phyloP scores from a whole-genome alignment of 1,139 yeast genomes.

The Lodderomyces theae region DNA sequence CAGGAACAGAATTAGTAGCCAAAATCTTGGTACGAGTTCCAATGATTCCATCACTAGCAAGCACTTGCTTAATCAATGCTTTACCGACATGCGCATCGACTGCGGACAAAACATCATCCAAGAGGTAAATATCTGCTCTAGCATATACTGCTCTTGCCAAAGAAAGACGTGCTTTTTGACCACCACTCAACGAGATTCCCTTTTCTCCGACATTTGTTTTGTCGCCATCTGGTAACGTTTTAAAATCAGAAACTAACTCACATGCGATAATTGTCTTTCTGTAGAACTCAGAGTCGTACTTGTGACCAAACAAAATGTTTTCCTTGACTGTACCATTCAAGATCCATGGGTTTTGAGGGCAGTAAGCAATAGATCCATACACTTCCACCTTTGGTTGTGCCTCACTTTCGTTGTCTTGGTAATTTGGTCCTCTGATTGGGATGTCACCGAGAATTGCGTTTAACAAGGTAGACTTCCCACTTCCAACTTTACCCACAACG shows the following conservation, averaged over 20 bases:
- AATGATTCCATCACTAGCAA: conserved; percentile 26
- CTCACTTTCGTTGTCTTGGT: conserved; percentile 5
- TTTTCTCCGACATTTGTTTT: conserved; percentile 41
- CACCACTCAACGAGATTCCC: conserved; percentile 41
- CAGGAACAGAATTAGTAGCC: conserved; percentile 33
- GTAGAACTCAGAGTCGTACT: conserved; percentile 26
- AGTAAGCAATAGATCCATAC: conserved; percentile 28
- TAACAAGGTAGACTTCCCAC: conserved; percentile 38
- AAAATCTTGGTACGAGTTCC: conserved; percentile 30
- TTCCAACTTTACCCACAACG: conserved; percentile 72
- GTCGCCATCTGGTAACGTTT: conserved; percentile 35
- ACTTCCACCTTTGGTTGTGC: conserved; percentile 28
- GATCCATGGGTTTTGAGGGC: conserved; percentile 37
- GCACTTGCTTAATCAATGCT: conserved; percentile 27
- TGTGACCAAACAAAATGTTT: conserved; percentile 38
- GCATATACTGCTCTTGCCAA: conserved; percentile 41
- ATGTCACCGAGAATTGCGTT: conserved; percentile 59
- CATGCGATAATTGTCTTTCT: conserved; percentile 32
- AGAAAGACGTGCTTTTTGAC: conserved; percentile 39
- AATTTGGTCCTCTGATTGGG: conserved; percentile 14
- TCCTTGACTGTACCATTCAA: conserved; percentile 37
- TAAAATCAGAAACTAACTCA: conserved; percentile 31
- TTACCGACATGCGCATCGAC: conserved; percentile 38
- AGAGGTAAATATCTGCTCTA: conserved; percentile 34
- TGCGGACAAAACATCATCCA: conserved; percentile 36